Conservation (phyloP, 768 basidiomycete genomes). For the Cubamyces lactineus region DNA sequence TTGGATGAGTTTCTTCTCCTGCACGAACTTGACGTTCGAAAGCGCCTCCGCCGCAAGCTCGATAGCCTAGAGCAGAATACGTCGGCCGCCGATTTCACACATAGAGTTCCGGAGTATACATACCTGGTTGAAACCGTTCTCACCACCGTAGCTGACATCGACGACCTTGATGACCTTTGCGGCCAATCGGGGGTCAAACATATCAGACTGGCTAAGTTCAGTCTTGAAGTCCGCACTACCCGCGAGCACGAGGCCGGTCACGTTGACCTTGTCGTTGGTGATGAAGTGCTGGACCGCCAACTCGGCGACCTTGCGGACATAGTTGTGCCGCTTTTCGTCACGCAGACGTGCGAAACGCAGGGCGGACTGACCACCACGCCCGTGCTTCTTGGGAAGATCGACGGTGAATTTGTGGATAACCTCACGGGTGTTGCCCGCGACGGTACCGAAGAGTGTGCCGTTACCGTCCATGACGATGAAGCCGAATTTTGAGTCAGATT, state of each 20-base stretch:
- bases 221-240: conserved; percentile 99
- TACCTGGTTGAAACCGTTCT: conserved; percentile 99
- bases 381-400: conserved; percentile 99
- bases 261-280: conserved; percentile 97
- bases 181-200: conserved; percentile 88
- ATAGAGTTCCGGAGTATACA: conserved; percentile 21
- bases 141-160: conserved; percentile 97
- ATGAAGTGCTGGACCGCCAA: conserved; percentile 97
- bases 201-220: conserved; percentile 92
- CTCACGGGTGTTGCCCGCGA: conserved; percentile 96
- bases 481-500: conserved; percentile 96
- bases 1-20: conserved; percentile 97
- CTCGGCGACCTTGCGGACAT: conserved; percentile 98
- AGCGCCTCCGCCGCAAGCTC: conserved; percentile 95
- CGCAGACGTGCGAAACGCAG: conserved; percentile 99
- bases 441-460: conserved; percentile 93
- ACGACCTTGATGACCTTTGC: conserved; percentile 98
- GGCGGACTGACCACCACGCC: conserved; percentile 99
- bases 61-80: conserved; percentile 68
- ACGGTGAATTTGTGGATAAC: conserved; percentile 98
- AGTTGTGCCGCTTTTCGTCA: conserved; percentile 99
- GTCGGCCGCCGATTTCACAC: conserved; percentile 12
- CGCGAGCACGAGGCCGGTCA: conserved; percentile 92
- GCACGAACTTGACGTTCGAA: conserved; percentile 98
- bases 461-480: conserved; percentile 99